Evolutionary conservation across 2,329 filamentous ascomycete genomes (phyloP).

Genomic region (Celoporthe dispersa): DNA sequence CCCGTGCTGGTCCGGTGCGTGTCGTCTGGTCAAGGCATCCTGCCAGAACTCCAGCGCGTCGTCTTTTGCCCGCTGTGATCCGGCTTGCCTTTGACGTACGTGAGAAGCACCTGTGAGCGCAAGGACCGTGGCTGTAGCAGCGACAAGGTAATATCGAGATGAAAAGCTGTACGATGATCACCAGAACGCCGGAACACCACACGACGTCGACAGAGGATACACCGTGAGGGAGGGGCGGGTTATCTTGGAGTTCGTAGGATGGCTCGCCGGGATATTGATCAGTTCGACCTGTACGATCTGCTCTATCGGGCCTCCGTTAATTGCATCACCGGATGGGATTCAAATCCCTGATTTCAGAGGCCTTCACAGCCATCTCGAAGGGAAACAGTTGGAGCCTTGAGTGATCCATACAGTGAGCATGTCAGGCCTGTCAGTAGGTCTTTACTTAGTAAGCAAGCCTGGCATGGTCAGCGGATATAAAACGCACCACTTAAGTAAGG

Average conservation of each 20-base stretch:
- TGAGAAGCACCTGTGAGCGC: neutral
- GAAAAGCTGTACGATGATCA: neutral
- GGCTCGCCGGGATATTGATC: neutral
- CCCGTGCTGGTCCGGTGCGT: too few species aligned
- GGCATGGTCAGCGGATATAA: slow-evolving; percentile 4
- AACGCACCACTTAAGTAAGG: neutral
- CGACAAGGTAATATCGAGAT: neutral
- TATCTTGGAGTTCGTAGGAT: neutral
- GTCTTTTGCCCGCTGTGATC: neutral
- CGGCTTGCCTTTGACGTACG: neutral
- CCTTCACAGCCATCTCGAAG: neutral
- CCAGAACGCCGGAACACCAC: neutral
- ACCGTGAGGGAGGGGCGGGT: neutral
- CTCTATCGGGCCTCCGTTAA: neutral
- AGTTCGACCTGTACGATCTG: neutral
- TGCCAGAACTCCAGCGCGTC: neutral
- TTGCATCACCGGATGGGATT: neutral
- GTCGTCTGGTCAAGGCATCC: neutral
- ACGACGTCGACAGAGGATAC: neutral
- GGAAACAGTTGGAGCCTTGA: slow-evolving; percentile 11
- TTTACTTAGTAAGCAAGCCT: slow-evolving; percentile 24
- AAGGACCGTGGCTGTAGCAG: neutral
- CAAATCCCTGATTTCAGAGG: neutral
- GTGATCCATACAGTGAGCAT: neutral
- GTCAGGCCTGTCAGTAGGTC: slow-evolving; percentile 17